These are phyloP conservation scores for Tardiomyces blankii DNA, from an alignment of 1,139 yeast genomes.

Conservation along the genomic window DNA sequence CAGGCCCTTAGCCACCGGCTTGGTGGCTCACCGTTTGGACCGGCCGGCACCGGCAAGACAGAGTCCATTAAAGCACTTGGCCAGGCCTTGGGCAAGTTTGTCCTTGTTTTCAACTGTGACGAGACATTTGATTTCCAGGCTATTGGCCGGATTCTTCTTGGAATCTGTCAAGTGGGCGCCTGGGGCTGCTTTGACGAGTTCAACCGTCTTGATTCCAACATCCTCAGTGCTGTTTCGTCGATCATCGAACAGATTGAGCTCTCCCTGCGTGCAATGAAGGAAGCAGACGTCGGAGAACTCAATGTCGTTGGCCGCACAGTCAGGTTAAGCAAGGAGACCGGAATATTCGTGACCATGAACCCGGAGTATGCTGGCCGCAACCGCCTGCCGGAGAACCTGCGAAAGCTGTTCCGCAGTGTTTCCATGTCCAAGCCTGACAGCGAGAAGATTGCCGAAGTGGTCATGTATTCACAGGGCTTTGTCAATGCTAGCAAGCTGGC, in stretches of 20 bases:
- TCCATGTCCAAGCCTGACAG: slow-evolving; percentile 69
- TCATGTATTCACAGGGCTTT: slow-evolving; percentile 69
- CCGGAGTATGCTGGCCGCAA: slow-evolving; percentile 84
- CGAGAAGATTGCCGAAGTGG: slow-evolving; percentile 56
- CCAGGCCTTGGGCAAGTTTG: slow-evolving; percentile 67
- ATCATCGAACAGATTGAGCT: slow-evolving; percentile 65
- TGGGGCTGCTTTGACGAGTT: slow-evolving; percentile 98
- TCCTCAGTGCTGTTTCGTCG: slow-evolving; percentile 77
- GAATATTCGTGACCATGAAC: slow-evolving; percentile 84
- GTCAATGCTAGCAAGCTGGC: slow-evolving; percentile 38
- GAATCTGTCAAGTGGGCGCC: slow-evolving; percentile 78
- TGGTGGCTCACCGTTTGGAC: slow-evolving; percentile 95
- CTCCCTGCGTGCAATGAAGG: slow-evolving; percentile 29
- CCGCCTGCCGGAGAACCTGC: slow-evolving; percentile 75
- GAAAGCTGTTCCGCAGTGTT: slow-evolving; percentile 64
- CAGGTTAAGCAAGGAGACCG: slow-evolving; percentile 37
- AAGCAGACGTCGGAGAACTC: slow-evolving; percentile 26
- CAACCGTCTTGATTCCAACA: slow-evolving; percentile 62
- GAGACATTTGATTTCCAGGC: slow-evolving; percentile 78
- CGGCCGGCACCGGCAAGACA: slow-evolving; percentile 97
- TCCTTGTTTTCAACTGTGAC: slow-evolving; percentile 83
- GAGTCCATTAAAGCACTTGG: slow-evolving; percentile 86
- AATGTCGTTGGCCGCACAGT: slow-evolving; percentile 32
- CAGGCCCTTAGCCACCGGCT: slow-evolving; percentile 61
- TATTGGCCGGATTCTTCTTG: slow-evolving; percentile 66